Percentiles rank a stretch among this genome's conserved stretches.
Evolutionary conservation across 805 yeast species (phyloP).

Genomic region (Diddensiella transvaalensis): DNA sequence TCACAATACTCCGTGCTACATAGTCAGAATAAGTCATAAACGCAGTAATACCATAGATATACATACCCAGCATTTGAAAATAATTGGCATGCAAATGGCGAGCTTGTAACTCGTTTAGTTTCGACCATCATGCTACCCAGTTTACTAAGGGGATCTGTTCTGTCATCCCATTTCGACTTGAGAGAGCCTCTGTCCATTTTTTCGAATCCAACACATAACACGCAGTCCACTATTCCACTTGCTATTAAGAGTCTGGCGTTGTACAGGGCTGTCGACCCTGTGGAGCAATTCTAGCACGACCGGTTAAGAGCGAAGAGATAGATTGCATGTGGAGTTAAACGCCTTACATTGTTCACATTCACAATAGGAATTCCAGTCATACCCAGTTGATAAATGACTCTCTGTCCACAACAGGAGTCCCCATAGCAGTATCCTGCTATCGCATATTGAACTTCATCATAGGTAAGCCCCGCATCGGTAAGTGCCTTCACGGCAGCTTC

Average conservation of each 20-base stretch:
- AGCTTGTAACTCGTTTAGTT: slow-evolving; percentile 15
- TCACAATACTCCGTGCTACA: slow-evolving; percentile 18
- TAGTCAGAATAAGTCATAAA: neutral
- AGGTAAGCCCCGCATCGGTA: slow-evolving; percentile 26
- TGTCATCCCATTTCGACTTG: slow-evolving; percentile 23
- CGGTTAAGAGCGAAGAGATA: too few relatives aligned
- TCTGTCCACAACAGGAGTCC: slow-evolving; percentile 27
- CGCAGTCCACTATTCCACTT: slow-evolving; percentile 24
- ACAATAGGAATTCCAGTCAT: slow-evolving; percentile 27
- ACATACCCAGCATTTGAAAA: slow-evolving; percentile 25
- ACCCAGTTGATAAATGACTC: slow-evolving; percentile 27
- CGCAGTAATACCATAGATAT: too few relatives aligned
- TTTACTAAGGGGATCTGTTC: slow-evolving; percentile 22
- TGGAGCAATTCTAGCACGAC: slow-evolving; percentile 22
- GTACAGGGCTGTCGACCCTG: slow-evolving; percentile 26
- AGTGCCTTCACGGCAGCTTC: slow-evolving; percentile 28
- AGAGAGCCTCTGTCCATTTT: slow-evolving; percentile 28
- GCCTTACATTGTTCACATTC: slow-evolving; percentile 24
- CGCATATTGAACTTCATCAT: slow-evolving; percentile 24
- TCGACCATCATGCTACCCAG: slow-evolving; percentile 21
- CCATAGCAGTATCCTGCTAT: slow-evolving; percentile 26
- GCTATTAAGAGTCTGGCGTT: slow-evolving; percentile 22
- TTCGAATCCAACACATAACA: slow-evolving; percentile 27
- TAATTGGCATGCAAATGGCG: slow-evolving; percentile 25
- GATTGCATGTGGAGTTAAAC: too few relatives aligned